Conservation (phyloP, 1,284 basidiomycete species). For the Leccinum ponderosum region DNA sequence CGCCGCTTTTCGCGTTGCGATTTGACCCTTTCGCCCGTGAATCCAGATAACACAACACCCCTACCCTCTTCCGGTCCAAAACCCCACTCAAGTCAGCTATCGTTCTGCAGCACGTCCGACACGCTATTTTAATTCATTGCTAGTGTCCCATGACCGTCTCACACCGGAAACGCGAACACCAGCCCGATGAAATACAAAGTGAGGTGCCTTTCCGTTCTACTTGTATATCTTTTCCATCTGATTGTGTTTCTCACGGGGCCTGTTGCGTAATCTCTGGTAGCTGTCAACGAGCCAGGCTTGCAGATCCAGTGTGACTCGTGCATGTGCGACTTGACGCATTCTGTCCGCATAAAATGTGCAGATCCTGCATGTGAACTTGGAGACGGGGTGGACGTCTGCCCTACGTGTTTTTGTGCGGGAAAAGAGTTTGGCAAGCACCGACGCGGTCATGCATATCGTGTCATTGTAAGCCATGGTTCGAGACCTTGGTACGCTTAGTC, state of each 20-base stretch:
- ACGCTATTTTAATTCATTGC: background rate
- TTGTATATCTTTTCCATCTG: conserved; percentile 20
- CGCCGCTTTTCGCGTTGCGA: background rate
- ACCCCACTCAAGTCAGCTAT: background rate
- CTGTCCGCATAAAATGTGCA: conserved; percentile 91
- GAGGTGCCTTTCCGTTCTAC: conserved; percentile 33
- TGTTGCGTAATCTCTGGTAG: conserved; percentile 46
- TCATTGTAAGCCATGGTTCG: conserved; percentile 64
- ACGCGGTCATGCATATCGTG: conserved; percentile 88
- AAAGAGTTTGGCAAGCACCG: conserved; percentile 89
- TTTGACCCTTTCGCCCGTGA: conserved; percentile 2
- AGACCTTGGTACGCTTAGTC: conserved; percentile 1
- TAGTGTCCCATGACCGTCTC: conserved; percentile 65
- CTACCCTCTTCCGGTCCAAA: background rate
- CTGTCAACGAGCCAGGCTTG: conserved; percentile 74
- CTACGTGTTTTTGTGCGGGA: conserved; percentile 88
- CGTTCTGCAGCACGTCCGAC: background rate
- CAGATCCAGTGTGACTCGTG: conserved; percentile 79
- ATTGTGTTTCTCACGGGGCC: conserved; percentile 38
- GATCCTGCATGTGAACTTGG: conserved; percentile 73
- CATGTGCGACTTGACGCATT: conserved; percentile 77
- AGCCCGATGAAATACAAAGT: conserved; percentile 77
- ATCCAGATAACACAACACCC: background rate
- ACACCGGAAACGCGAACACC: conserved; percentile 69
- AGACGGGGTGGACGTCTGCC: conserved; percentile 87